Evolutionary conservation across 2,329 filamentous ascomycete genomes (phyloP), one percentile per base, ranked within the genome.

Genomic region (Venturia pyrina): DNA sequence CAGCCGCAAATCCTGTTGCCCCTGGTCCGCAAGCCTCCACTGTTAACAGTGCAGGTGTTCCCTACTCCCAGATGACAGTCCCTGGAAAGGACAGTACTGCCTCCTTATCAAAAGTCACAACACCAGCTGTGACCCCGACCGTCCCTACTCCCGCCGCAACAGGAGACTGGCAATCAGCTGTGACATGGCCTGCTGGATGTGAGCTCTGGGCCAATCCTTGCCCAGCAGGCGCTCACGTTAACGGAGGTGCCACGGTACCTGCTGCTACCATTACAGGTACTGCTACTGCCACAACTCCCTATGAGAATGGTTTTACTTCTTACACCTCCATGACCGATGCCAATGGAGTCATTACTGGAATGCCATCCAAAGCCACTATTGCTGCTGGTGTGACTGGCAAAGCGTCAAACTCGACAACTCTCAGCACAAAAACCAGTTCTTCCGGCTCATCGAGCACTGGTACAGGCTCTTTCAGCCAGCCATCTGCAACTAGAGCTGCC

Each of bases 321-420:
- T 82, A 76, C 73, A 74, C 79, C 32, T 78, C 78, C 37, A 65
- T 77, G 74, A 82, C 81, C 67, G 78, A 83, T 74, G 78, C 78
- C 21, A 69, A 75, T 24, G 80, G 81, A 59, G 80, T 82, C 44
- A 76, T 82, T 56, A 83, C 81, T 53, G 80, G 79, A 68, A 75
- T 78, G 74, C 80, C 80, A 41, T 4, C 59, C 5, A 50, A 46
- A 44, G 65, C 57, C 5, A 66, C 65, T n/a, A 57, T 61, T n/a
- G 40, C 40, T 41, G 53, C 65, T 28, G 65, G 53, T 34, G 60
- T 66, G n/a, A 43, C 37, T 15, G 21, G 6, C 28, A 59, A 21
- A 15, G 28, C 13, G 28, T 62, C 60, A 8, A 62, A 62, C 40
- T 44, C 40, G 5, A 62, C 37, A 5, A 62, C 60, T 24, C 60